phyloP scores from a whole-genome alignment of 768 basidiomycete genomes.

The Mycena maculata region DNA sequence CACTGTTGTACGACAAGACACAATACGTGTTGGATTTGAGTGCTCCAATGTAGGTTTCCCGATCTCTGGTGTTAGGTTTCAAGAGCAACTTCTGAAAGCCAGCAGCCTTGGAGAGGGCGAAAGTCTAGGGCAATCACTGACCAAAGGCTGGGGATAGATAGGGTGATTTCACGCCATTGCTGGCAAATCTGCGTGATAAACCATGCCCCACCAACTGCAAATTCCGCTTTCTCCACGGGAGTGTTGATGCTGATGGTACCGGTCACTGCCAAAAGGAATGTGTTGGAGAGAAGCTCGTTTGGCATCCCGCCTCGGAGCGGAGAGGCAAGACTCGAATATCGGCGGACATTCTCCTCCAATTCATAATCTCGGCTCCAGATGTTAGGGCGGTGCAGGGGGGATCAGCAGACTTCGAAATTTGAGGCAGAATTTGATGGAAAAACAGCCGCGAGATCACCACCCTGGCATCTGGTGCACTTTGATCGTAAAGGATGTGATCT shows the following conservation, averaged over 20 bases:
- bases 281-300: neutral
- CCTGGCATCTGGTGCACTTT: too few species aligned
- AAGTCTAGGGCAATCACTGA: neutral
- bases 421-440: too few species aligned
- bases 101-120: too few species aligned
- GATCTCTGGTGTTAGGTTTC: neutral
- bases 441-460: too few species aligned
- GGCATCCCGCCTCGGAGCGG: conserved; percentile 1
- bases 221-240: neutral
- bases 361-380: too few species aligned
- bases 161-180: neutral
- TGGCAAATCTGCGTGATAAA: neutral
- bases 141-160: neutral
- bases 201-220: neutral
- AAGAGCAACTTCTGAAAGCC: neutral
- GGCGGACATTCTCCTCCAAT: neutral
- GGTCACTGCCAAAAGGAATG: neutral
- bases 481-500: too few species aligned
- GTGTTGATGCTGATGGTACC: neutral
- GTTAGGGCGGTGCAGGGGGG: too few species aligned
- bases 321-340: neutral
- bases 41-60: neutral
- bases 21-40: too few species aligned
- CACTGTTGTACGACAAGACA: neutral
- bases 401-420: too few species aligned